These are phyloP conservation scores for Ustilago lituana DNA, from an alignment of 1,284 basidiomycete genomes.

Conservation along the genomic window DNA sequence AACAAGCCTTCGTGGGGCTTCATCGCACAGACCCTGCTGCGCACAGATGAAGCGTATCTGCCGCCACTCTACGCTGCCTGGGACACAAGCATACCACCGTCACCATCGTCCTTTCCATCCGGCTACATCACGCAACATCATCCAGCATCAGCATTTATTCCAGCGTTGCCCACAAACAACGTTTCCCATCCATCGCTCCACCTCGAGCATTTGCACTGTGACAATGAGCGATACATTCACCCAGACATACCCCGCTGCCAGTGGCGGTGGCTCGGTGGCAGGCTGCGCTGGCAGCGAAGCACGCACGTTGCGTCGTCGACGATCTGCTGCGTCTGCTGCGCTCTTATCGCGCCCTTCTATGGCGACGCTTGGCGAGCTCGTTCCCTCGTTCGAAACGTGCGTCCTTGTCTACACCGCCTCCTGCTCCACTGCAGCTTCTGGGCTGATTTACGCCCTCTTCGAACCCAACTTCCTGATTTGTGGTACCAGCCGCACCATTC, in stretches of 20 bases:
- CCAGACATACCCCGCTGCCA: neutral
- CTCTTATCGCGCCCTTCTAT: slow-evolving; percentile 42
- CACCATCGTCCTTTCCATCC: too few relatives aligned
- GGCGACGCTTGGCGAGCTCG: slow-evolving; percentile 26
- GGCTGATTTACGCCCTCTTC: slow-evolving; percentile 40
- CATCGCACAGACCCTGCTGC: too few relatives aligned
- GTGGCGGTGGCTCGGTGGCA: too few relatives aligned
- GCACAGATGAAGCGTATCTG: too few relatives aligned
- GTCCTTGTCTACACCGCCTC: slow-evolving; percentile 37
- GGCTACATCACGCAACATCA: too few relatives aligned
- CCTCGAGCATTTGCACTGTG: neutral
- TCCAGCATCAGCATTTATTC: too few relatives aligned
- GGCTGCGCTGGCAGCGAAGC: neutral
- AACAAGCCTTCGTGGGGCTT: too few relatives aligned
- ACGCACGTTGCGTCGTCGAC: slow-evolving; percentile 34
- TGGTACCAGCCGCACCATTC: slow-evolving; percentile 3
- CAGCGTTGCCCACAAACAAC: too few relatives aligned
- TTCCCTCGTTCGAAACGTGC: slow-evolving; percentile 41
- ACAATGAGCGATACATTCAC: slow-evolving; percentile 9
- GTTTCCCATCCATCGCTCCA: neutral
- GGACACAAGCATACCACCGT: too few relatives aligned
- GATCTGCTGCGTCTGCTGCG: slow-evolving; percentile 44
- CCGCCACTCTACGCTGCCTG: too few relatives aligned
- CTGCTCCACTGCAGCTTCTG: neutral
- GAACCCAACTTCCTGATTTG: slow-evolving; percentile 51